These are phyloP conservation scores for Dictyophora rubrovolvata DNA, from an alignment of 768 basidiomycete genomes.

Conservation along the genomic window DNA sequence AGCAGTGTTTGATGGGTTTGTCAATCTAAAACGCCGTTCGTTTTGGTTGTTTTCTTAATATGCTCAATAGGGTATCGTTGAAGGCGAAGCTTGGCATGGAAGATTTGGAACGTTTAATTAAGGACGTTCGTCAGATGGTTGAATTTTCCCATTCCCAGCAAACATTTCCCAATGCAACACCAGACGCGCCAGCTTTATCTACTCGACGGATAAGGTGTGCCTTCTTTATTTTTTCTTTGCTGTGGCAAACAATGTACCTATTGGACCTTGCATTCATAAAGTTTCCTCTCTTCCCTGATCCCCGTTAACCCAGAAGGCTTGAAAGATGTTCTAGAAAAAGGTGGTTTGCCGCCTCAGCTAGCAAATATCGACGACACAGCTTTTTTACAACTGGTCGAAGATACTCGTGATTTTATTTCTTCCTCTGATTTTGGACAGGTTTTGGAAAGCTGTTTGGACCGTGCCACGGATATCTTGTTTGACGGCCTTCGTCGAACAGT, in stretches of 20 bases:
- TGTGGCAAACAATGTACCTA: background rate
- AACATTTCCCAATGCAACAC: constrained; percentile 44
- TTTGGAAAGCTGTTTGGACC: constrained; percentile 64
- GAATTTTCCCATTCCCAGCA: constrained; percentile 41
- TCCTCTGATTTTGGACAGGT: constrained; percentile 64
- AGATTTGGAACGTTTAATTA: constrained; percentile 59
- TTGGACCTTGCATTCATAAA: constrained; percentile 16
- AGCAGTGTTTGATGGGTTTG: constrained; percentile 77
- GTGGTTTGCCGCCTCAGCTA: constrained; percentile 34
- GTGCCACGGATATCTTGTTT: constrained; percentile 54
- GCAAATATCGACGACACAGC: constrained; percentile 31
- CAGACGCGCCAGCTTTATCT: background rate
- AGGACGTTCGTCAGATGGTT: constrained; percentile 65
- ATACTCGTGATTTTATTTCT: constrained; percentile 53
- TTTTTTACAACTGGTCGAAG: constrained; percentile 55
- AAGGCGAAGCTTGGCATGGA: constrained; percentile 62
- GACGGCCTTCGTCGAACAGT: constrained; percentile 53
- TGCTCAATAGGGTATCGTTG: constrained; percentile 58
- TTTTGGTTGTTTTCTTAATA: background rate
- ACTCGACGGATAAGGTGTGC: constrained; percentile 42
- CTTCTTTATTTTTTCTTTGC: constrained; percentile 7
- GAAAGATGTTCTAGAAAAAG: constrained; percentile 57
- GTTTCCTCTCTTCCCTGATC: constrained; percentile 65
- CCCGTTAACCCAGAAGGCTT: constrained; percentile 65
- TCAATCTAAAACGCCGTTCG: constrained; percentile 1